phyloP scores from a whole-genome alignment of 1,284 basidiomycete species.

The Amylostereum chailletii region DNA sequence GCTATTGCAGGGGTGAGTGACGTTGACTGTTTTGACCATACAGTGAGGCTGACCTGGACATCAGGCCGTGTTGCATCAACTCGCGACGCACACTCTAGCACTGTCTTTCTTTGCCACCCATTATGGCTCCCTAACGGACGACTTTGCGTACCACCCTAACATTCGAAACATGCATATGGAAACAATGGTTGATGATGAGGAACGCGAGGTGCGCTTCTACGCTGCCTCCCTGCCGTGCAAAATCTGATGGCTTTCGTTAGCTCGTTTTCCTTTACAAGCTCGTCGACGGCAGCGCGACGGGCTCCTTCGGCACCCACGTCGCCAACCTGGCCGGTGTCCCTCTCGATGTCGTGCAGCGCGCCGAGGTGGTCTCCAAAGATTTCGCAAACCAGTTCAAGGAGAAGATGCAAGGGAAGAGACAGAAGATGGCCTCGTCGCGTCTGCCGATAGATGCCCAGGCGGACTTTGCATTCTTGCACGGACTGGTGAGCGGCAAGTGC shows the following conservation, averaged over 20 bases:
- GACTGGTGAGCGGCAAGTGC: conserved; percentile 42
- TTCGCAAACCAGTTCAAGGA: conserved; percentile 84
- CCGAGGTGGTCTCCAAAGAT: conserved; percentile 79
- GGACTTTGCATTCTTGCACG: conserved; percentile 75
- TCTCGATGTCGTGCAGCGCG: conserved; percentile 72
- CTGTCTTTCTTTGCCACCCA: conserved; percentile 84
- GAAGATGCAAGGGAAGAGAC: conserved; percentile 59
- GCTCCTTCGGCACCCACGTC: conserved; percentile 90
- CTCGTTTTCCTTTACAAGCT: conserved; percentile 93
- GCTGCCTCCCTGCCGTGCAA: no score
- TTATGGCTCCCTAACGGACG: conserved; percentile 81
- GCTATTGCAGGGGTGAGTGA: conserved; percentile 74
- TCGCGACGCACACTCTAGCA: conserved; percentile 85
- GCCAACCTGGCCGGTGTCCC: conserved; percentile 84
- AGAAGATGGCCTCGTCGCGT: conserved; percentile 41
- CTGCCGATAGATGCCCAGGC: conserved; percentile 77
- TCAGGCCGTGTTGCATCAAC: conserved; percentile 84
- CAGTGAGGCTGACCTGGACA: conserved; percentile 5
- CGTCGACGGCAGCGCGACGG: conserved; percentile 80
- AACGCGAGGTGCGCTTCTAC: conserved; percentile 55
- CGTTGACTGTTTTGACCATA: conserved; percentile 3
- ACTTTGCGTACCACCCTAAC: conserved; percentile 86
- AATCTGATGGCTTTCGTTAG: conserved; percentile 25
- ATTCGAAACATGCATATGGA: conserved; percentile 93
- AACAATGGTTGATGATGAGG: conserved; percentile 85